Evolutionary conservation across 768 basidiomycete genomes (phyloP).

Genomic region (Rhodotorula diobovata): DNA sequence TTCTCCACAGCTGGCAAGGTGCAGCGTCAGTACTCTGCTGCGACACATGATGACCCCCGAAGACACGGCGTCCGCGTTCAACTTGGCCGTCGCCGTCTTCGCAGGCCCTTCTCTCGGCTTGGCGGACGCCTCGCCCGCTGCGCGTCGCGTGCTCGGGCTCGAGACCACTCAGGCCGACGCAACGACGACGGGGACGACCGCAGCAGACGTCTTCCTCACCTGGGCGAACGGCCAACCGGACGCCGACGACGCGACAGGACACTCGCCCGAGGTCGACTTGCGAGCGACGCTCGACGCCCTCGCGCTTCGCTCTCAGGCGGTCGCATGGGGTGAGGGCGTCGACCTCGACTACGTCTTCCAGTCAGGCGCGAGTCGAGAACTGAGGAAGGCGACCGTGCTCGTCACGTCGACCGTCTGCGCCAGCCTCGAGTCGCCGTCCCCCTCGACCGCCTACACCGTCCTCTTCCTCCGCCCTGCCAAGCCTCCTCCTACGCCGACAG

Average conservation of each 20-base stretch:
- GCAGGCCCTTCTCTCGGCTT: background rate
- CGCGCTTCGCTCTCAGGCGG: background rate
- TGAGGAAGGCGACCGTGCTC: background rate
- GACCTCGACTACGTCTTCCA: background rate
- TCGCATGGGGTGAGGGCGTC: slow-evolving; percentile 7
- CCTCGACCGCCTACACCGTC: background rate
- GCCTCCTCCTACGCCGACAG: background rate
- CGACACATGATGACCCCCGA: no score
- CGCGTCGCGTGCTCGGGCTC: background rate
- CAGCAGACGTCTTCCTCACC: background rate
- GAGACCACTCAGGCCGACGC: background rate
- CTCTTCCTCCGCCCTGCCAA: slow-evolving; percentile 2
- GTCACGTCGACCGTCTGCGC: no score
- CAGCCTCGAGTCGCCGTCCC: background rate
- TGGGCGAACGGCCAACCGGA: background rate
- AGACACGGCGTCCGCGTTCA: background rate
- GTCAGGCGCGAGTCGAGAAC: background rate
- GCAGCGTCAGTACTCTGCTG: no score
- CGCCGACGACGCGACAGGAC: no score
- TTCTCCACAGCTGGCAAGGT: no score
- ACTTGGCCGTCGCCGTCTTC: background rate
- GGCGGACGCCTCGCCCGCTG: background rate
- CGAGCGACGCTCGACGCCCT: background rate
- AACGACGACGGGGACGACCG: background rate
- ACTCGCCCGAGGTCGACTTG: background rate